Evolutionary conservation across 257 asterid species (phyloP).

Genomic region (Solanum etuberosum): DNA sequence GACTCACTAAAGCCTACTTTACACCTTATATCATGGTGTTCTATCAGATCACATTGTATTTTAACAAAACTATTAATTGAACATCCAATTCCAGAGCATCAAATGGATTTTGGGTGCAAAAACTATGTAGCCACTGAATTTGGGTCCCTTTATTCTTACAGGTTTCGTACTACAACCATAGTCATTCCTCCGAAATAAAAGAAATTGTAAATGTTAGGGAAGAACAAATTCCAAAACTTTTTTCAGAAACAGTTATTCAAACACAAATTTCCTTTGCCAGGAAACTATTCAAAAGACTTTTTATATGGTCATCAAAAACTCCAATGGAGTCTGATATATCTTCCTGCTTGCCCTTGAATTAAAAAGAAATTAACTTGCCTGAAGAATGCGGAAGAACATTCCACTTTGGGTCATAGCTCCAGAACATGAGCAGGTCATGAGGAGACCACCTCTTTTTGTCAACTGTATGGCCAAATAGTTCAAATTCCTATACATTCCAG

Average conservation of each 20-base stretch:
- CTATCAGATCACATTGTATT: background rate
- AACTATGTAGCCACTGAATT: background rate
- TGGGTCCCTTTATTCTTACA: background rate
- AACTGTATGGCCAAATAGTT: constrained; percentile 86
- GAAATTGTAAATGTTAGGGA: background rate
- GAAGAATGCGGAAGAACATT: constrained; percentile 57
- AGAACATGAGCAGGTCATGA: constrained; percentile 98
- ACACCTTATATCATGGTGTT: background rate
- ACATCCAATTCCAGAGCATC: background rate
- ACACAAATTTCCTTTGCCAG: background rate
- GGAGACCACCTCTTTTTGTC: constrained; percentile 70
- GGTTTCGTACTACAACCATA: background rate
- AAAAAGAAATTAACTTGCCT: constrained; percentile 35
- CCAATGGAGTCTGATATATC: background rate
- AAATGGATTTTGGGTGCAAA: background rate
- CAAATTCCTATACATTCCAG: constrained; percentile 91
- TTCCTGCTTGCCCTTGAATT: background rate
- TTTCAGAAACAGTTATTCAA: background rate
- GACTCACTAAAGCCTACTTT: background rate
- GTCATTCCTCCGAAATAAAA: background rate
- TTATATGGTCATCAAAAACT: background rate
- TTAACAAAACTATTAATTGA: background rate
- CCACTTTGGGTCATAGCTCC: constrained; percentile 99
- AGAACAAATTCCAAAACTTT: background rate
- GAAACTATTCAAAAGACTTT: background rate